phyloP scores from a whole-genome alignment of 164 flowering plant species.

The Vitis cinerea region DNA sequence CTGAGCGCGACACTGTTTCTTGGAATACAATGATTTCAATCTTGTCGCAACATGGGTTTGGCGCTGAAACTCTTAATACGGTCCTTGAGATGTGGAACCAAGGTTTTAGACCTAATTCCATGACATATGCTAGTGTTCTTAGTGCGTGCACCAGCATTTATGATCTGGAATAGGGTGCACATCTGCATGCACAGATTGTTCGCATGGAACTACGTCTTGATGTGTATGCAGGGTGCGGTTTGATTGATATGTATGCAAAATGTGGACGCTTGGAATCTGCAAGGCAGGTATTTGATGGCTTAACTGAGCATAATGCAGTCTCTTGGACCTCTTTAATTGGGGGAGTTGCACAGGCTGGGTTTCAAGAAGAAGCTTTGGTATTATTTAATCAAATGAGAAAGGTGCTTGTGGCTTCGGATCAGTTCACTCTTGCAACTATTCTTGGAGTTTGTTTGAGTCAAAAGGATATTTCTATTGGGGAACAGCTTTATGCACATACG shows the following conservation, averaged over 20 bases:
- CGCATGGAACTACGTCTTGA: slow-evolving; percentile 34
- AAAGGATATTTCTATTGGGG: slow-evolving; percentile 32
- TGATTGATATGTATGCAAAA: slow-evolving; percentile 62
- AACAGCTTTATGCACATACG: slow-evolving; percentile 36
- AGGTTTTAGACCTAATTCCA: slow-evolving; percentile 41
- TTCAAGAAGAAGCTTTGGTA: slow-evolving; percentile 38
- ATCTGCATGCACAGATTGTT: slow-evolving; percentile 52
- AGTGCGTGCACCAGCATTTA: slow-evolving; percentile 46
- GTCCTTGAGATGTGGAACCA: slow-evolving; percentile 47
- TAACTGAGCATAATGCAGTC: slow-evolving; percentile 36
- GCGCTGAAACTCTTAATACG: slow-evolving; percentile 29
- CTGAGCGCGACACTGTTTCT: slow-evolving; percentile 40
- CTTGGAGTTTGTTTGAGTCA: slow-evolving; percentile 41
- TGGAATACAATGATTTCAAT: slow-evolving; percentile 57
- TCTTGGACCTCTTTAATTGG: slow-evolving; percentile 57
- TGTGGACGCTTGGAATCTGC: slow-evolving; percentile 42
- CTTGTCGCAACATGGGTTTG: slow-evolving; percentile 43
- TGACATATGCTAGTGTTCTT: slow-evolving; percentile 53
- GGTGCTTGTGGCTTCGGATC: slow-evolving; percentile 31
- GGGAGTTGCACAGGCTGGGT: slow-evolving; percentile 42
- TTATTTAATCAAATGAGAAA: slow-evolving; percentile 46
- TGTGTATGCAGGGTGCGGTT: slow-evolving; percentile 42
- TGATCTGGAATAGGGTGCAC: slow-evolving; percentile 55
- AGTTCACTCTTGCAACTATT: slow-evolving; percentile 48
- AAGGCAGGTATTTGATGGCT: slow-evolving; percentile 33